Evolutionary conservation across 305 asterid genomes (phyloP).

Genomic region (Ajuga reptans): DNA sequence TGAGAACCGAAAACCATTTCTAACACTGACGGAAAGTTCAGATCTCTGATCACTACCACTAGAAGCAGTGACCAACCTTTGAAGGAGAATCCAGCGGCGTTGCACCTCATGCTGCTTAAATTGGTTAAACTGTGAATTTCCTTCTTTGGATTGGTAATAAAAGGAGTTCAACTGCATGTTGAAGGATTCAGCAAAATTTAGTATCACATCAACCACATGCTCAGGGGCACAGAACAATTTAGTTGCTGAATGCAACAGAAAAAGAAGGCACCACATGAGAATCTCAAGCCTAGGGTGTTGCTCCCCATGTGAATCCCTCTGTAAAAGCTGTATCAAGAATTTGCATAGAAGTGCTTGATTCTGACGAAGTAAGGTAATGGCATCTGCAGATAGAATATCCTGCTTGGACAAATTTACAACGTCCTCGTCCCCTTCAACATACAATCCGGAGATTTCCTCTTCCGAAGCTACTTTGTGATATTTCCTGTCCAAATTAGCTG

Average conservation of each 20-base stretch:
- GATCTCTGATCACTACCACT: constrained; percentile 75
- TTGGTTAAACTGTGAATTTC: constrained; percentile 38
- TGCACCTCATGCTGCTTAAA: constrained; percentile 59
- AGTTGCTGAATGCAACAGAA: constrained; percentile 87
- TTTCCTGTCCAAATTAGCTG: constrained; percentile 71
- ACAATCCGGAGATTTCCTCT: constrained; percentile 32
- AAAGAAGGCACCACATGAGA: constrained; percentile 82
- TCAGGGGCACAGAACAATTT: constrained; percentile 66
- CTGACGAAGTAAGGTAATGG: constrained; percentile 78
- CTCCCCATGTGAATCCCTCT: constrained; percentile 43
- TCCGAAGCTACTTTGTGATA: constrained; percentile 34
- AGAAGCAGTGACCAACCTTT: constrained; percentile 76
- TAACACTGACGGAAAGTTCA: constrained; percentile 36
- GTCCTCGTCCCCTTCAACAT: constrained; percentile 50
- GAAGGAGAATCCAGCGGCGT: constrained; percentile 78
- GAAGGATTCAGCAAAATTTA: constrained; percentile 62
- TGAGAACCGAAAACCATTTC: constrained; percentile 67
- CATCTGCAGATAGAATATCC: constrained; percentile 72
- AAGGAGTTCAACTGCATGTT: constrained; percentile 44
- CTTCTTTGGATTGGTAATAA: constrained; percentile 54
- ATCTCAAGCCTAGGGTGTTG: constrained; percentile 71
- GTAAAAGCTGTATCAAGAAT: constrained; percentile 56
- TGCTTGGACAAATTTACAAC: constrained; percentile 39
- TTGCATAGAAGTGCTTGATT: constrained; percentile 74
- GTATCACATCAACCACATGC: constrained; percentile 71